Evolutionary conservation across 805 yeast species (phyloP).

Genomic region (Saturnispora sekii): DNA sequence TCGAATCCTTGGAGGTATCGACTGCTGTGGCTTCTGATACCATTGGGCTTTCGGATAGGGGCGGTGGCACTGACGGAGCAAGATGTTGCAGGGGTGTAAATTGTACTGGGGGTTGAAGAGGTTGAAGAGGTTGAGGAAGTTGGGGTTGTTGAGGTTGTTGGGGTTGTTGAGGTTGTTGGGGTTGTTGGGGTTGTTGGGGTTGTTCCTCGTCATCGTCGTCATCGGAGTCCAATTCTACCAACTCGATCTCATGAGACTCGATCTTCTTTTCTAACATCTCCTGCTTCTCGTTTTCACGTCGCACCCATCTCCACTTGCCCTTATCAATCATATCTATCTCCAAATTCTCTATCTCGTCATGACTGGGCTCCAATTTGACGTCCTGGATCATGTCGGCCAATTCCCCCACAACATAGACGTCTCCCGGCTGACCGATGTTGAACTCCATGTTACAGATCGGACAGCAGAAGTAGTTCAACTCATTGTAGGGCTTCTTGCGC

Average conservation of each 20-base stretch:
- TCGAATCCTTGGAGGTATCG: neutral
- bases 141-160: no score
- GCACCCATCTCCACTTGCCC: constrained; percentile 20
- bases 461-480: constrained; percentile 25
- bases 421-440: constrained; percentile 24
- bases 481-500: constrained; percentile 17
- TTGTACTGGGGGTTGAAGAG: no score
- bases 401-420: constrained; percentile 26
- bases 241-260: constrained; percentile 11
- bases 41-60: no score
- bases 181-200: neutral
- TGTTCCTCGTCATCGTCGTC: constrained; percentile 13
- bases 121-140: no score
- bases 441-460: constrained; percentile 30
- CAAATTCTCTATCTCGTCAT: constrained; percentile 15
- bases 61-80: no score
- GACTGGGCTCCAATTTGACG: constrained; percentile 11
- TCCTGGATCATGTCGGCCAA: constrained; percentile 20
- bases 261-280: neutral
- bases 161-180: neutral
- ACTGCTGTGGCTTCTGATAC: neutral
- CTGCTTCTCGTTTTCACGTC: constrained; percentile 8
- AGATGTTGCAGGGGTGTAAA: no score
- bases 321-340: constrained; percentile 18
- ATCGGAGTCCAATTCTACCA: constrained; percentile 11